Conservation (phyloP, 441 rosid species). For the Erodium moschatum region DNA sequence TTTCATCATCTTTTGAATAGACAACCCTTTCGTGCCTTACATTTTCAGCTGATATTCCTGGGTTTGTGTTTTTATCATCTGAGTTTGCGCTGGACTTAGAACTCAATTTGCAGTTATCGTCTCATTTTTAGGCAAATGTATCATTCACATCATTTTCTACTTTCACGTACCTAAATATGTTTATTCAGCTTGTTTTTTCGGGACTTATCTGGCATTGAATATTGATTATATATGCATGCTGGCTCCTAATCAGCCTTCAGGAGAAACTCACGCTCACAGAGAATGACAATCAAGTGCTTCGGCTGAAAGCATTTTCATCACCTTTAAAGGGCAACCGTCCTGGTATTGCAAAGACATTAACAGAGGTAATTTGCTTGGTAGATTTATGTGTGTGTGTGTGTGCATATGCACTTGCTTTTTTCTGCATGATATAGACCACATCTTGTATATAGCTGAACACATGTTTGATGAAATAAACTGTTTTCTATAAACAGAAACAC, state of each 20-base stretch:
- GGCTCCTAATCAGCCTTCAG: slow-evolving; percentile 45
- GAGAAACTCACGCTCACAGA: slow-evolving; percentile 66
- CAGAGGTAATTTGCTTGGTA: slow-evolving; percentile 48
- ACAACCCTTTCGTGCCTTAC: not conserved
- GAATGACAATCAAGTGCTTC: slow-evolving; percentile 78
- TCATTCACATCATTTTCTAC: not conserved
- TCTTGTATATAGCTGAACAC: not conserved
- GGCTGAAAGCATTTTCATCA: slow-evolving; percentile 58
- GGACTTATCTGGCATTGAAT: slow-evolving; percentile 6
- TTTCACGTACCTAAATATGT: not conserved
- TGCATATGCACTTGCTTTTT: not conserved
- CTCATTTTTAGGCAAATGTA: not conserved
- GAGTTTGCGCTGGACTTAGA: not conserved
- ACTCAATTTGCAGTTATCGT: not conserved
- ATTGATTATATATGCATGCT: slow-evolving; percentile 14
- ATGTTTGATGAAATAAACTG: not conserved
- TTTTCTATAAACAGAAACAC: slow-evolving; percentile 45
- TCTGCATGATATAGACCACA: not conserved
- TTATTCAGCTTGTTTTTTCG: not conserved
- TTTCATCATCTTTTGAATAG: not conserved
- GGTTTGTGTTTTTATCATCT: not conserved
- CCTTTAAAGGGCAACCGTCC: slow-evolving; percentile 41
- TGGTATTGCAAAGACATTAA: slow-evolving; percentile 40
- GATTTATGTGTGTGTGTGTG: not conserved
- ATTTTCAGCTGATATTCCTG: not conserved